Conservation (phyloP, 148 eudicot species). For the Amaranthus palmeri region DNA sequence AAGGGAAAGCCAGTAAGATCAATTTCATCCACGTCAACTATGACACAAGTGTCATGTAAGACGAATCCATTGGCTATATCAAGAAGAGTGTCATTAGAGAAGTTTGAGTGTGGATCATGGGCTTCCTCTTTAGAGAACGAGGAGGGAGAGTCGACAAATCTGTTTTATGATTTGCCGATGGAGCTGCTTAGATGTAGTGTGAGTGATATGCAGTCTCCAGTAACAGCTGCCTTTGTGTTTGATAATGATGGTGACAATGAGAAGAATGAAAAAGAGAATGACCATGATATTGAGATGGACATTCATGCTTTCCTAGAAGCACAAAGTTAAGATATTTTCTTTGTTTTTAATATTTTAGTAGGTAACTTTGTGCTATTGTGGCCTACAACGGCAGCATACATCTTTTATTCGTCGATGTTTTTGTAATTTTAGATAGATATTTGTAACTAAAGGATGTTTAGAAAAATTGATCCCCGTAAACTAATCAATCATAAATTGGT, state of each 20-base stretch:
- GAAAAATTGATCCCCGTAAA: no score
- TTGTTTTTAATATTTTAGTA: background rate
- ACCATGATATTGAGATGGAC: conserved; percentile 21
- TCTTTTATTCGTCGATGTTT: background rate
- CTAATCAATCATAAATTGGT: no score
- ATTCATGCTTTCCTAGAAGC: conserved; percentile 63
- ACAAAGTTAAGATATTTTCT: conserved; percentile 29
- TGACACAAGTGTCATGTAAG: conserved; percentile 13
- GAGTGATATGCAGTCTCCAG: conserved; percentile 70
- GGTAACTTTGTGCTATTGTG: conserved; percentile 2
- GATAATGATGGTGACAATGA: conserved; percentile 39
- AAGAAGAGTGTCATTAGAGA: conserved; percentile 65
- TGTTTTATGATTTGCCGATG: conserved; percentile 73
- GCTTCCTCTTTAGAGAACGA: conserved; percentile 39
- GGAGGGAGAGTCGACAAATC: conserved; percentile 35
- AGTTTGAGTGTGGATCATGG: conserved; percentile 84
- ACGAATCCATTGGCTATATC: conserved; percentile 42
- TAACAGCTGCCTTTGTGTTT: conserved; percentile 63
- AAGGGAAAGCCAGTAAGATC: conserved; percentile 62
- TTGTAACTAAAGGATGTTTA: background rate
- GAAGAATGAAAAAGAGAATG: background rate
- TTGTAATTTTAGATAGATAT: conserved; percentile 6
- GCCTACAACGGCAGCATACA: background rate
- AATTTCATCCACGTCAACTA: conserved; percentile 26
- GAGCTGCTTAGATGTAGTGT: conserved; percentile 61